Base-by-base conservation (phyloP, 2,329 filamentous ascomycete genomes). In the Cytospora mali region DNA sequence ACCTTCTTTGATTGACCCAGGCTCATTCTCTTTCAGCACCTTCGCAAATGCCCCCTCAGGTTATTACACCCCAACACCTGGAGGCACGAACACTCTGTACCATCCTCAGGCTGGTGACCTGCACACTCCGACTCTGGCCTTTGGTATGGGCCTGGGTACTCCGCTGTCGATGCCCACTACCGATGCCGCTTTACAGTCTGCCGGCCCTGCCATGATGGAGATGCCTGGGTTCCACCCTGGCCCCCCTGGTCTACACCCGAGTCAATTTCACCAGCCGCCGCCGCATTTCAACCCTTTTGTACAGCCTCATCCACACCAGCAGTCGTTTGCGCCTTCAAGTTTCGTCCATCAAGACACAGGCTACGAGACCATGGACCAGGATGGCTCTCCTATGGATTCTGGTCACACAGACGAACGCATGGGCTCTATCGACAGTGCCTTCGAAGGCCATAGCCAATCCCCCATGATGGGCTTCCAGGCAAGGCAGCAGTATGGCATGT, bases 31-130 rank as follows among this genome's bases (percentile, higher is more conserved):
- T 27, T 97, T 97, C 76, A 83, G 87, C 64, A 83, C 84, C 61
- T 94, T 96, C 71, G 87, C 89, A 67, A 92, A 91, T 75, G 90
- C 93, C 67, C 85, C 89, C 52, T 85, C 90, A 18, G 91, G 89
- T 16, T 95, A 95, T 76, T 97, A 96, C 76, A 93, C 92, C 9
- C 91, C 93, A 2, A 96, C 92, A 1, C 90, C 92, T 2, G 91
- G 90, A 66, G 90, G 90, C 52, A 89, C 88, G 66, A 92, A 90
- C 72, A 90, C 90, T 21, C 77, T 94, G 67, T 96, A 93, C 72
- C 92, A 96, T 73, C 86, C 84, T 57, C 91, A 93, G 75, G 90
- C 92, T 42, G 91, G 92, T 56, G 93, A 97, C 75, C 81, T 97
- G 61, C 92, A 96, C 75, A 96, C 93, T 2, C 92, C 93, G 4